Evolutionary conservation across 2,329 filamentous ascomycete species (phyloP), one percentile per base, ranked within the genome.

Genomic region (Xylaria sp.): DNA sequence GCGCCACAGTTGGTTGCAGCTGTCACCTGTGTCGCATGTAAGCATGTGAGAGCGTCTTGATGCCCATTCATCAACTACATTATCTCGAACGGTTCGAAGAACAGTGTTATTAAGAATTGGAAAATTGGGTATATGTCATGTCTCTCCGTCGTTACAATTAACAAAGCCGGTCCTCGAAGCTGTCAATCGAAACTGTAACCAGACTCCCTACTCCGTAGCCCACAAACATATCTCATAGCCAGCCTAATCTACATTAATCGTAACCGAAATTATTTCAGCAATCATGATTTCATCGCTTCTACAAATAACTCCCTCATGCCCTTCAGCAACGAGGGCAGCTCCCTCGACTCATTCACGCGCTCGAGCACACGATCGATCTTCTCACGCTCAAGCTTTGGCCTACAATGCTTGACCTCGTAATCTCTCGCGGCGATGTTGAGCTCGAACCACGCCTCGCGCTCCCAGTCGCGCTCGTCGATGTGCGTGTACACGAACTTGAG

Each of bases 371-470:
- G 86, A 64, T 96, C 92, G 52, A 96, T 88, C 74, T 90, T 91
- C 71, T 94, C 92, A 70, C 86, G 84, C 78, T 97, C 92, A 71
- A 97, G 83, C 82, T 94, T 95, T 13, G 96, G 96, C 78, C 92
- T 86, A 75, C 91, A 92, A 74, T 93, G 91, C 68, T 90, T 87
- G 46, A 98, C 91, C 72, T 93, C 92, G 80, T 98, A 98, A 76
- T 97, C 94, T 69, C 92, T 86, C 72, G 89, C 89, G 43, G 90
- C 89, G 55, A 92, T 97, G 74, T 92, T 90, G 66, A 99, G 84
- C 83, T 98, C 95, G 78, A 99, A 98, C 90, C 92, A 97, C 15
- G 92, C 94, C 82, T 98, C 94, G 68, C 90, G 87, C 75, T 94
- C 93, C 91, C 93, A 94, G 78, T 96, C 91, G 76, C 90, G 89